Base-by-base conservation (phyloP, 177 flowering plant species). In the Tripterygium wilfordii region DNA sequence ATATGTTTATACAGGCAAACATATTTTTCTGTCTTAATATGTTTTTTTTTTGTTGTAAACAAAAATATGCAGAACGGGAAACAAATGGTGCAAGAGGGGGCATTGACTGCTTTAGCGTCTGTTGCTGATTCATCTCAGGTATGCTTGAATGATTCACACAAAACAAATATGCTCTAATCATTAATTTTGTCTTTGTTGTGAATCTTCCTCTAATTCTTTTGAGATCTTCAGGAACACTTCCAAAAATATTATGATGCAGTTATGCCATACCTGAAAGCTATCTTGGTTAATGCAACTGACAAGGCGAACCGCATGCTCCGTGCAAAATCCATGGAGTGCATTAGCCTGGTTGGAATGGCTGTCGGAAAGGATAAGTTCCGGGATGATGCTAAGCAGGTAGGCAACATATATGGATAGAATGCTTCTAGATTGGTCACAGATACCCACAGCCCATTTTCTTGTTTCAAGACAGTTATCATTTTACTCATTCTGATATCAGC, bases 71-170 rank as follows among this genome's bases (percentile, higher is more conserved):
- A 89, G 97, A 89, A 86, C 61, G 89, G 94, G 26, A 86, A 83
- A 53, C 92, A 84, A 75, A 81, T 89, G 95, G 97, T 89, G 37
- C 95, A 89, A 65, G 97, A 89, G 64, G 97, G 95, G 12, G 94
- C 95, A 10, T 71, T 89, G 77, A 86, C 95, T 22, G 97, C 97
- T 43, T 74, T 89, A 45, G 97, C 97, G 14, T 89, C 97, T 20
- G 97, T 89, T 64, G 95, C 97, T 48, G 97, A 89, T 78, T 89
- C 97, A 42, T 89, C 97, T 20, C 95, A 89, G 86, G 97, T 89
- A 65, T 45, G 48, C 24, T 18, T 18, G 18, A 2, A 18, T 10
- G 18, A 19, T 16, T 5, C 5, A 15, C 8, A 3, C n/a, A n/a
- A n/a, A n/a, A n/a, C n/a, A n/a, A n/a, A n/a, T n/a, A n/a, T n/a